phyloP scores from a whole-genome alignment of 2,329 filamentous ascomycete species.

The Epichloe coenophiala region DNA sequence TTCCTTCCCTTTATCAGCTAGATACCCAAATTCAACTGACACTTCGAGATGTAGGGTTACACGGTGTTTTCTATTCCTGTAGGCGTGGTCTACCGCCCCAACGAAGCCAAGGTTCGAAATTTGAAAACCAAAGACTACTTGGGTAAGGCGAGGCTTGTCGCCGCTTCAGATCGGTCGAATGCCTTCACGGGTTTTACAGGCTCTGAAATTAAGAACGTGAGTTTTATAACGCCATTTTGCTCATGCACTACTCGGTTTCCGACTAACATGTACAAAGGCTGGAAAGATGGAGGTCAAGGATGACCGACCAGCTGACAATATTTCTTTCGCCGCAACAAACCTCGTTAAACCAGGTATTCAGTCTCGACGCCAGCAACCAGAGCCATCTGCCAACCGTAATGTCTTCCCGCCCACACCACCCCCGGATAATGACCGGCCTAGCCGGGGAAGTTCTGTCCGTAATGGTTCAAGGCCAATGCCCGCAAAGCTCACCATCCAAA shows the following conservation, averaged over 20 bases:
- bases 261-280: slow-evolving; percentile 23
- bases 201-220: slow-evolving; percentile 62
- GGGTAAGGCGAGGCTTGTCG: slow-evolving; percentile 86
- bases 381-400: slow-evolving; percentile 64
- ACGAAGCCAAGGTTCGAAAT: slow-evolving; percentile 96
- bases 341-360: slow-evolving; percentile 76
- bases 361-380: slow-evolving; percentile 73
- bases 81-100: slow-evolving; percentile 86
- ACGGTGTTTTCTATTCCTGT: slow-evolving; percentile 98
- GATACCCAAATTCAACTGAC: background rate
- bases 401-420: slow-evolving; percentile 97
- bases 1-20: background rate
- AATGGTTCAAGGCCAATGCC: slow-evolving; percentile 47
- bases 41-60: slow-evolving; percentile 55
- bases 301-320: slow-evolving; percentile 67
- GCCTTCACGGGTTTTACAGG: slow-evolving; percentile 73
- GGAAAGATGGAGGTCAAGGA: slow-evolving; percentile 49
- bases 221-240: slow-evolving; percentile 10
- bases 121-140: slow-evolving; percentile 96
- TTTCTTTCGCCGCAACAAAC: slow-evolving; percentile 87
- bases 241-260: slow-evolving; percentile 1
- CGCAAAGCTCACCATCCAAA: slow-evolving; percentile 50
- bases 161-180: slow-evolving; percentile 68
- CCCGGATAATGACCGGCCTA: slow-evolving; percentile 68
- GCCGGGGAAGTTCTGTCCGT: slow-evolving; percentile 46